Evolutionary conservation across 1,284 basidiomycete genomes (phyloP), one percentile per base, ranked within the genome.

Genomic region (Porphyrellus sp.): DNA sequence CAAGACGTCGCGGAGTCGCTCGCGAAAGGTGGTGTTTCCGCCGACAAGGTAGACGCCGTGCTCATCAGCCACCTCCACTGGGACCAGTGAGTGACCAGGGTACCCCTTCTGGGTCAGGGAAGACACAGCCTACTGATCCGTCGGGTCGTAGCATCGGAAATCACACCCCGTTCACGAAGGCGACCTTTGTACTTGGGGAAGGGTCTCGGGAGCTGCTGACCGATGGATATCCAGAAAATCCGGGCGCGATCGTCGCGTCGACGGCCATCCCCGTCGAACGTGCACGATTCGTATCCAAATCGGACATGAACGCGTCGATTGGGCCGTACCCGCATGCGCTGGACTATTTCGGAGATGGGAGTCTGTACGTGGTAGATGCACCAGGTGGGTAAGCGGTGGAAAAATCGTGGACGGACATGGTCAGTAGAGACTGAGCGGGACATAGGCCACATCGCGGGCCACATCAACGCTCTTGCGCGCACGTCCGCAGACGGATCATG

Each of bases 301-400:
- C 64, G 2, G 60, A 58, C 9, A 69, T 71, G 70, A 65, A 61
- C 46, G 68, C 68, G 16, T 58, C 60, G 13, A 54, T 83, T 31
- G 81, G 79, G 0, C 76, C 78, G 4, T n/a, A n/a, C n/a, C n/a
- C n/a, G n/a, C n/a, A n/a, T n/a, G 75, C 77, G 7, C 59, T 77
- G 23, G 82, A 86, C 66, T 76, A 75, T 56, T 82, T 76, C 59
- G 75, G 74, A 15, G 82, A 85, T 55, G 82, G 82, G 3, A 78
- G 76, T 55, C 53, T 82, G 37, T 81, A 81, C 60, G 67, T 85
- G 51, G 69, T 84, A 50, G 77, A 83, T 56, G 73, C 81, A 7
- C 76, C 78, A 15, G 63, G 63, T 65, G 15, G 12, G 50, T 43
- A 52, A 18, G 12, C 18, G 11, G 20, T n/a, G 5, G 3, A 8